These are phyloP conservation scores for Irineochytrium annulatum DNA, from an alignment of 192 early-diverging fungal species.

Conservation along the genomic window DNA sequence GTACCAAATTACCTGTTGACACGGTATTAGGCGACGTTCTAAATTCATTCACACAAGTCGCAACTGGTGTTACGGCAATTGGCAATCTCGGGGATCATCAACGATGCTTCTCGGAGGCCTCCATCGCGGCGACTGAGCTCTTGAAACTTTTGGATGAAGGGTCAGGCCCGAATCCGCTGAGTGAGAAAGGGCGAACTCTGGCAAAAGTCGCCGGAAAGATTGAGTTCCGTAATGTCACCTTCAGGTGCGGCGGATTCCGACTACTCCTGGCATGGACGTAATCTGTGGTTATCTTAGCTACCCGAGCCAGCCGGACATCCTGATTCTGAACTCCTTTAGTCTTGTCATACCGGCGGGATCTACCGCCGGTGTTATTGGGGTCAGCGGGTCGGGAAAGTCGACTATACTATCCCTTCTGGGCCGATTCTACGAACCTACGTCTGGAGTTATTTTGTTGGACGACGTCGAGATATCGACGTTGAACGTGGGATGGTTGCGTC, in stretches of 20 bases:
- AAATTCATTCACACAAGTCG: background rate
- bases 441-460: constrained; percentile 52
- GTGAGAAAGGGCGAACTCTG: background rate
- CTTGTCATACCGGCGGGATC: background rate
- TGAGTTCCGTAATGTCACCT: background rate
- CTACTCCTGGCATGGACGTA: background rate
- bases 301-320: constrained; percentile 1
- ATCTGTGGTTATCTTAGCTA: constrained; percentile 3
- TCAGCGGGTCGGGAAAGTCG: constrained; percentile 77
- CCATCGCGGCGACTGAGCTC: background rate
- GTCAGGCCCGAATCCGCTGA: background rate
- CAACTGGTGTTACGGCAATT: background rate
- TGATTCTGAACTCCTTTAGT: constrained; percentile 6
- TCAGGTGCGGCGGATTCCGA: background rate
- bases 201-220: background rate
- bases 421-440: constrained; percentile 72
- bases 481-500: constrained; percentile 69
- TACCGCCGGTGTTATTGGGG: constrained; percentile 72
- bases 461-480: constrained; percentile 21
- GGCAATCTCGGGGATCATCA: background rate
- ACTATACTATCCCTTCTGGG: constrained; percentile 46
- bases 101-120: background rate
- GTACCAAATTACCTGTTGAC: too few species aligned
- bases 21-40: too few species aligned
- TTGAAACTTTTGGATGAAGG: background rate